A percentile compares a stretch with the other conserved stretches of the same genome.
Evolutionary conservation across 768 basidiomycete genomes (phyloP).

Genomic region (Russula brevipes): DNA sequence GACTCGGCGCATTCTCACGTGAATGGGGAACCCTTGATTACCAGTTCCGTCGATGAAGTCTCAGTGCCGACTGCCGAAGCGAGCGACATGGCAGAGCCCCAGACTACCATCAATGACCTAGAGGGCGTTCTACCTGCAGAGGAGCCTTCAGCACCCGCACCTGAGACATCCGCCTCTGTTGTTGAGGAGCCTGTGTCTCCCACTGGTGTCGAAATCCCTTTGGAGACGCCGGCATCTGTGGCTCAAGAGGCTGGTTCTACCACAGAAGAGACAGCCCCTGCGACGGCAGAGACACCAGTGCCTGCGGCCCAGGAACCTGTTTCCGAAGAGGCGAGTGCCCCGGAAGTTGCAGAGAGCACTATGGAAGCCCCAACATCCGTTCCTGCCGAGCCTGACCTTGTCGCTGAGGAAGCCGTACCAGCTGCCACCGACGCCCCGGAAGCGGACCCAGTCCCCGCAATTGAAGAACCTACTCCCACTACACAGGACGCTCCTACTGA

Average conservation of each 20-base stretch:
- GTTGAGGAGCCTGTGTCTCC: background rate
- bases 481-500: too few species aligned
- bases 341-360: background rate
- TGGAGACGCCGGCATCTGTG: background rate
- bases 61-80: background rate
- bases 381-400: background rate
- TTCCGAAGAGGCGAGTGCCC: background rate
- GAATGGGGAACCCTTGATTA: background rate
- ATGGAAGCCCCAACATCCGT: background rate
- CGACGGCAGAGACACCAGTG: background rate
- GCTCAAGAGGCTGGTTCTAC: background rate
- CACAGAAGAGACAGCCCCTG: background rate
- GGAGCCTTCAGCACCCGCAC: background rate
- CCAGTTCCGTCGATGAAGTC: background rate
- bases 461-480: too few species aligned
- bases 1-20: background rate
- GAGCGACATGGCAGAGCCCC: background rate
- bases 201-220: background rate
- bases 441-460: too few species aligned
- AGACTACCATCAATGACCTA: background rate
- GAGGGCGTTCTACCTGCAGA: conserved; percentile 1
- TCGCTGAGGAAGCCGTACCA: too few species aligned
- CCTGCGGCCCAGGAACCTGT: background rate
- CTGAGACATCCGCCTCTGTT: background rate
- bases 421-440: too few species aligned